Evolutionary conservation across 2,329 filamentous ascomycete species (phyloP).

Genomic region (Verticillium zaregamsianum): DNA sequence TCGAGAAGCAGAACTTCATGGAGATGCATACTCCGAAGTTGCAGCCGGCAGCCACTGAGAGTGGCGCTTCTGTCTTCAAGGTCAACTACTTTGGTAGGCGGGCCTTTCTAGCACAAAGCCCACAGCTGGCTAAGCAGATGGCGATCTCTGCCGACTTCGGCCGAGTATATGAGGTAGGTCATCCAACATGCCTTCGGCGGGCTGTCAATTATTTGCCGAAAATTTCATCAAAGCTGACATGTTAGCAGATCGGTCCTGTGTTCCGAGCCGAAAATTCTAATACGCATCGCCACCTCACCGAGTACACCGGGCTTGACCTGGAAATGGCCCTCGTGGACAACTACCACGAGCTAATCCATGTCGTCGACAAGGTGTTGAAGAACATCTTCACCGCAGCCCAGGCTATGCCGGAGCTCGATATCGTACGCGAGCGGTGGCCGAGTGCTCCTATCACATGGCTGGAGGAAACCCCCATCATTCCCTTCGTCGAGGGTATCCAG

Average conservation of each 20-base stretch:
- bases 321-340: slow-evolving; percentile 89
- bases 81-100: slow-evolving; percentile 86
- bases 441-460: slow-evolving; percentile 84
- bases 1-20: slow-evolving; percentile 75
- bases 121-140: slow-evolving; percentile 92
- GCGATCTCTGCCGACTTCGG: slow-evolving; percentile 84
- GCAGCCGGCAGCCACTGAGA: slow-evolving; percentile 86
- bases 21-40: slow-evolving; percentile 94
- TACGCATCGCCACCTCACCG: slow-evolving; percentile 88
- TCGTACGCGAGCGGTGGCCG: slow-evolving; percentile 79
- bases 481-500: slow-evolving; percentile 73
- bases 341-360: slow-evolving; percentile 80
- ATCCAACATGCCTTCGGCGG: too few species aligned
- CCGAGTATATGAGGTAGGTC: slow-evolving; percentile 69
- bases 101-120: slow-evolving; percentile 87
- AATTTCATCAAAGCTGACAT: background rate
- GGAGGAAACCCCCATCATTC: slow-evolving; percentile 77
- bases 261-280: slow-evolving; percentile 96
- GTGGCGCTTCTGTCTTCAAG: slow-evolving; percentile 85
- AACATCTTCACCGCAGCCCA: slow-evolving; percentile 51
- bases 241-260: slow-evolving; percentile 64
- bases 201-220: too few species aligned
- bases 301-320: slow-evolving; percentile 88
- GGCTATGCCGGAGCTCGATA: slow-evolving; percentile 63
- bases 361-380: slow-evolving; percentile 79